A percentile compares a stretch with the other conserved stretches of the same genome.
Conservation (phyloP, 768 basidiomycete genomes). For the Pholiota microspora region DNA sequence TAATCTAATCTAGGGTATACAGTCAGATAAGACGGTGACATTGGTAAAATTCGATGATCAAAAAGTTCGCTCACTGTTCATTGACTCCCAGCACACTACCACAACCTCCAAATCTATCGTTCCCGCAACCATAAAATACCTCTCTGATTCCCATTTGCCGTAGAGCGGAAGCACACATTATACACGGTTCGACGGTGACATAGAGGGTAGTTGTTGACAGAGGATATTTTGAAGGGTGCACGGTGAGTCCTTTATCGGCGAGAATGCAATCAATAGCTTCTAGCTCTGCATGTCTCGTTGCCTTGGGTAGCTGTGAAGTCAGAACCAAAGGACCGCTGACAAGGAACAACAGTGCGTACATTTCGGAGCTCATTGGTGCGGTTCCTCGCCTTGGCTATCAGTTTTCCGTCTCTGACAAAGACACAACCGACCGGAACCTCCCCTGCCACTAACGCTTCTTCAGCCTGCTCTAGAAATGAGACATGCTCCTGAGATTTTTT, state of each 20-base stretch:
- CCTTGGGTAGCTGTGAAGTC: conserved; percentile 46
- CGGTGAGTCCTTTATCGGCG: conserved; percentile 56
- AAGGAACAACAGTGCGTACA: conserved; percentile 42
- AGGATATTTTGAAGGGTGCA: conserved; percentile 50
- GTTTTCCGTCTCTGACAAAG: conserved; percentile 74
- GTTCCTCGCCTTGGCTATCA: conserved; percentile 88
- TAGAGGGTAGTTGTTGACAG: conserved; percentile 83
- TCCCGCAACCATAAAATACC: conserved; percentile 91
- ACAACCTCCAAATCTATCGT: conserved; percentile 96
- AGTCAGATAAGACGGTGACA: neutral
- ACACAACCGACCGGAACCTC: conserved; percentile 98
- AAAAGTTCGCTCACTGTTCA: conserved; percentile 48
- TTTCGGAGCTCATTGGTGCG: conserved; percentile 93
- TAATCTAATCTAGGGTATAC: conserved; percentile 59
- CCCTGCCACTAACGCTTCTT: conserved; percentile 77
- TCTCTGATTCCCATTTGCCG: conserved; percentile 89
- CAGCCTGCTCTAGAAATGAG: conserved; percentile 43
- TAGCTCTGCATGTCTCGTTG: conserved; percentile 95
- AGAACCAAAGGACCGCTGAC: neutral
- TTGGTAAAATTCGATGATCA: neutral
- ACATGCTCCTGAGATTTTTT: neutral
- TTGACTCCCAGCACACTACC: conserved; percentile 93
- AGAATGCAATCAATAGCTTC: conserved; percentile 93
- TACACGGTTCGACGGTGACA: conserved; percentile 98
- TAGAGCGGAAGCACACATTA: conserved; percentile 97